Base-by-base conservation (phyloP, 495 filamentous ascomycete genomes). In the Aspergillus biplanus region DNA sequence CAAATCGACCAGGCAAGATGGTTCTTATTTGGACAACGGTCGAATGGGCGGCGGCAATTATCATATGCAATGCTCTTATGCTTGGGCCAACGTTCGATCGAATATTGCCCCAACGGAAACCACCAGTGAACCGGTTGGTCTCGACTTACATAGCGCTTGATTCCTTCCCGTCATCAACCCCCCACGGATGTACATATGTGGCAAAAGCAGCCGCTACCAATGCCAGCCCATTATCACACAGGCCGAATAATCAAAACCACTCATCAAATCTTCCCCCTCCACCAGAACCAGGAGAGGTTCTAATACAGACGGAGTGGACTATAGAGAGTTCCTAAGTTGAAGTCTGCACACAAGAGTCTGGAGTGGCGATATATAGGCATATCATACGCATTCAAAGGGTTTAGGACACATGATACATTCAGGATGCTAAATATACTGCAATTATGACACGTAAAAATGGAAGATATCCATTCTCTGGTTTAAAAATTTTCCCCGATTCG, bases 241-340 rank as follows among this genome's bases (percentile, higher is more conserved):
- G 16, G 37, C 37, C 33, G 12, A 33, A 60, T 46, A 33, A 47
- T 12, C 33, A n/a, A 0, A 33, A 33, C 8, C 47, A 52, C 46
- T 47, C 39, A 16, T 37, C 50, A 15, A 37, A 31, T 31, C 37
- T 31, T 27, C 34, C 35, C n/a, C 58, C 37, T 11, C 31, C 59
- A 13, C 39, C 39, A 27, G 59, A 54, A 33, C 50, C 49, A 11
- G 59, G 59, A 12, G 50, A 55, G 12, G 59, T 61, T 7, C 59
- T 33, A n/a, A 39, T 61, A 37, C 58, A 61, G 58, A 61, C 58
- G 37, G 58, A 53, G 32, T 61, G 58, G 58, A 53, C 49, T n/a
- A 16, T 61, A 0, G 58, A 61, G 18, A 35, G 49, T 21, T 46
- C 58, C 33, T 21, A n/a, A 52, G 32, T 32, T 7, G 35, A 34